Evolutionary conservation across 164 flowering plant genomes (phyloP).

Genomic region (Chloranthus sessilifolius): DNA sequence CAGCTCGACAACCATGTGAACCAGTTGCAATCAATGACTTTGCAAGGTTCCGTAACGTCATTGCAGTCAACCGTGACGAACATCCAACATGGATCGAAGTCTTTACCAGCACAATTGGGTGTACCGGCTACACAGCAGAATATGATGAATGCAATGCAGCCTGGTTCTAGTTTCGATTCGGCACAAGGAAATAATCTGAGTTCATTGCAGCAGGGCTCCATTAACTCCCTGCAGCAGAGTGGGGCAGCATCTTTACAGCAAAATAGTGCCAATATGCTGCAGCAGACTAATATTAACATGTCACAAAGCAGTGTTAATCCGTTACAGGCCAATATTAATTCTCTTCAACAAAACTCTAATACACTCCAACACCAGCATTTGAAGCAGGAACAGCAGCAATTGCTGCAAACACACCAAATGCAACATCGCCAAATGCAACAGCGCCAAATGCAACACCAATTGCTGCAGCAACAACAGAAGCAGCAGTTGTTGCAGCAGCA

Average conservation of each 20-base stretch:
- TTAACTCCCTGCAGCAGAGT: conserved; percentile 22
- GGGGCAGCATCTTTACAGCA: conserved; percentile 40
- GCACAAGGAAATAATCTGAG: conserved; percentile 54
- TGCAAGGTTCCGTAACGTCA: conserved; percentile 37
- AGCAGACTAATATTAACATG: conserved; percentile 46
- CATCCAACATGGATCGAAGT: conserved; percentile 44
- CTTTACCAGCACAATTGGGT: conserved; percentile 34
- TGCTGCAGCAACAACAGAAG: conserved; percentile 36
- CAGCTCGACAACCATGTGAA: conserved; percentile 70
- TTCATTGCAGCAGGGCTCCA: conserved; percentile 50
- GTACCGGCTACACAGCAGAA: conserved; percentile 44
- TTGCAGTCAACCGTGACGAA: conserved; percentile 40
- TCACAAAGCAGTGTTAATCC: conserved; percentile 46
- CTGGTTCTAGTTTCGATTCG: conserved; percentile 53
- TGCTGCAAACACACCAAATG: conserved; percentile 42
- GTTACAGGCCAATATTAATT: conserved; percentile 47
- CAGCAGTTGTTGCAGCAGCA: conserved; percentile 33
- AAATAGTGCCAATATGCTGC: conserved; percentile 43
- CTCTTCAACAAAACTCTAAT: conserved; percentile 42
- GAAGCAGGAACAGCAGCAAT: conserved; percentile 54
- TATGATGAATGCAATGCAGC: conserved; percentile 46
- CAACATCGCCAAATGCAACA: conserved; percentile 53
- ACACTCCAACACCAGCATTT: conserved; percentile 51
- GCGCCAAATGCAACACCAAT: conserved; percentile 48
- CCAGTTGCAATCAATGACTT: conserved; percentile 53